Conservation (phyloP, 2,329 filamentous ascomycete species). For the Tolypocladium cylindrosporum region DNA sequence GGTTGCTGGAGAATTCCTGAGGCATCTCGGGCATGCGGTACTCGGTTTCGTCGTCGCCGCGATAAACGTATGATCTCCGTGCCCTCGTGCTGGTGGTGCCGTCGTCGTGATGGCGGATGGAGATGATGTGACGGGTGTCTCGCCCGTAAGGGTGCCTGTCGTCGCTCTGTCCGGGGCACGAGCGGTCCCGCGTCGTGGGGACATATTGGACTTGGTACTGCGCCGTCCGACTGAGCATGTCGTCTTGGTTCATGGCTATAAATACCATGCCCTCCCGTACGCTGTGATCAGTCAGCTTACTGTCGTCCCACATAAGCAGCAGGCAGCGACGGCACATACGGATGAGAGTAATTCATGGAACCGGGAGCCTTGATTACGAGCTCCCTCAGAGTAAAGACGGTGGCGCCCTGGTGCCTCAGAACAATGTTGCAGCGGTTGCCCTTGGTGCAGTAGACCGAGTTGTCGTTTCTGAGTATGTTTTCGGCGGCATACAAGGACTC, state of each 20-base stretch:
- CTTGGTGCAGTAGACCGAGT: conserved; percentile 82
- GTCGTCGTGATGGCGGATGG: conserved; percentile 42
- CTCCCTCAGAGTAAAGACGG: conserved; percentile 75
- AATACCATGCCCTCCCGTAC: conserved; percentile 91
- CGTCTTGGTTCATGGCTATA: conserved; percentile 73
- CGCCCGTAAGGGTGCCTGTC: conserved; percentile 5
- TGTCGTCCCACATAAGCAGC: background rate
- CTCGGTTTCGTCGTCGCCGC: conserved; percentile 28
- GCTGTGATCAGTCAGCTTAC: conserved; percentile 28
- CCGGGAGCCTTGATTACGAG: conserved; percentile 80
- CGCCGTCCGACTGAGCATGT: conserved; percentile 62
- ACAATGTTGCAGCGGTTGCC: conserved; percentile 82
- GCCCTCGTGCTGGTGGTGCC: conserved; percentile 37
- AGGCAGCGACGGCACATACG: conserved; percentile 47
- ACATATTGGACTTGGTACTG: conserved; percentile 65
- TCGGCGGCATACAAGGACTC: conserved; percentile 58
- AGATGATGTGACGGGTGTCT: conserved; percentile 30
- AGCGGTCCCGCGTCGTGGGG: conserved; percentile 9
- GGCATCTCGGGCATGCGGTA: conserved; percentile 45
- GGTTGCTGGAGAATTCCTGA: conserved; percentile 37
- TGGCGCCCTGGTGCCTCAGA: conserved; percentile 68
- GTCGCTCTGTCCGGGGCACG: conserved; percentile 9
- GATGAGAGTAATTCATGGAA: conserved; percentile 65
- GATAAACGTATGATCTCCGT: conserved; percentile 34
- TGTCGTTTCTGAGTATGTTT: conserved; percentile 76